These are phyloP conservation scores for Amanita muscaria DNA, from an alignment of 768 basidiomycete species.

Conservation along the genomic window DNA sequence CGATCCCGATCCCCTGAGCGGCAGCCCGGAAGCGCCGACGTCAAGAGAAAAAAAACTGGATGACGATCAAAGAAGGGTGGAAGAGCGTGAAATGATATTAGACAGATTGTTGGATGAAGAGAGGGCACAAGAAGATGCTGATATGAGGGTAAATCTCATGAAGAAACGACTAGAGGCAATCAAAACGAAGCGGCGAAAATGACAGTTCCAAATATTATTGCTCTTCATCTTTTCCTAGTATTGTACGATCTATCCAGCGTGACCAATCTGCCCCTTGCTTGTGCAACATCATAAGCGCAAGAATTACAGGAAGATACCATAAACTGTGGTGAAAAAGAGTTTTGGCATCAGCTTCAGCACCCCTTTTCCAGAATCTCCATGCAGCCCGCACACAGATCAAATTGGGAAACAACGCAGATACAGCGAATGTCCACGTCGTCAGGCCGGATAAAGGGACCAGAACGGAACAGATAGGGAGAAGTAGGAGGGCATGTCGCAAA, in stretches of 20 bases:
- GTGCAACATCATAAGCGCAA: conserved; percentile 92
- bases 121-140: conserved; percentile 80
- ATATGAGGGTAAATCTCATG: conserved; percentile 59
- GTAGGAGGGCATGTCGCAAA: conserved; percentile 70
- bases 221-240: conserved; percentile 1
- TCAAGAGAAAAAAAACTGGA: conserved; percentile 19
- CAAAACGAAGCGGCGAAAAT: conserved; percentile 23
- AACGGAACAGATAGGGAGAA: conserved; percentile 70
- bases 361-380: conserved; percentile 62
- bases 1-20: conserved; percentile 35
- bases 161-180: conserved; percentile 59
- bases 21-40: conserved; percentile 24
- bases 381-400: conserved; percentile 58
- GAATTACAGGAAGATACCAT: conserved; percentile 84
- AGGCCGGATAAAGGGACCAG: conserved; percentile 84
- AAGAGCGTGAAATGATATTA: conserved; percentile 56
- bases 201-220: too few species aligned
- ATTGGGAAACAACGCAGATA: conserved; percentile 73
- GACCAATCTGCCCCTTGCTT: conserved; percentile 81
- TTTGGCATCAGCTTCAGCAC: conserved; percentile 72
- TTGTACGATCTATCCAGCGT: conserved; percentile 42
- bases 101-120: conserved; percentile 81
- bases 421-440: conserved; percentile 85
- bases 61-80: conserved; percentile 14
- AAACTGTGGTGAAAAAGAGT: conserved; percentile 71